Percentiles rank a stretch among this genome's conserved stretches.
phyloP scores from a whole-genome alignment of 768 basidiomycete species.

The Hypholoma sublateritium region DNA sequence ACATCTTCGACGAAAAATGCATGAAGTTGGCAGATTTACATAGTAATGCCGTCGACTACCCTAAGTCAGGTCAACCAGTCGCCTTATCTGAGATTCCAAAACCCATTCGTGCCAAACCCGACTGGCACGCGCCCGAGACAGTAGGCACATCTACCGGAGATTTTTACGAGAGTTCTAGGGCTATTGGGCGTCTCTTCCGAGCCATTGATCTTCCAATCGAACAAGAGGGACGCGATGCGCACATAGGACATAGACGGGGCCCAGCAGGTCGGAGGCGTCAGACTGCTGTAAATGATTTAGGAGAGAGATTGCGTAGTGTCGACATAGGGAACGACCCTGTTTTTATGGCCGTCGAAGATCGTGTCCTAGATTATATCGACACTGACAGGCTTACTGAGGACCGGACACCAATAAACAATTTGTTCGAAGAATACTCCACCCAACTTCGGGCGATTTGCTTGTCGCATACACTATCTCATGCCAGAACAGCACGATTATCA shows the following conservation, averaged over 20 bases:
- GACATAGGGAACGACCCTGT: slow-evolving; percentile 8
- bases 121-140: slow-evolving; percentile 70
- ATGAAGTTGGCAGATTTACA: slow-evolving; percentile 53
- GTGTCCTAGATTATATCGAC: slow-evolving; percentile 32
- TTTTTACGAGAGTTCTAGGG: slow-evolving; percentile 53
- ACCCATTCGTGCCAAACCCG: slow-evolving; percentile 42
- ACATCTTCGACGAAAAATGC: slow-evolving; percentile 54
- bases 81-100: slow-evolving; percentile 40
- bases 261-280: slow-evolving; percentile 6
- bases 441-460: slow-evolving; percentile 50
- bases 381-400: slow-evolving; percentile 15
- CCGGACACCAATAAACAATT: slow-evolving; percentile 28
- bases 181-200: slow-evolving; percentile 65
- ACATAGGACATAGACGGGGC: slow-evolving; percentile 8
- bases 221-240: slow-evolving; percentile 12
- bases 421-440: slow-evolving; percentile 43
- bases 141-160: slow-evolving; percentile 30
- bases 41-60: slow-evolving; percentile 67
- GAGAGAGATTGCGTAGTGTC: neutral
- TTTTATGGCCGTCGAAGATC: slow-evolving; percentile 20
- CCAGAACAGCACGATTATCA: slow-evolving; percentile 42
- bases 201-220: slow-evolving; percentile 52
- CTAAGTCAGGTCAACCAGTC: slow-evolving; percentile 55
- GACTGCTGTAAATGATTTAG: slow-evolving; percentile 14
- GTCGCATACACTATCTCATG: slow-evolving; percentile 43